Base-by-base conservation (phyloP, 1,284 basidiomycete genomes). In the Cerioporus squamosus region DNA sequence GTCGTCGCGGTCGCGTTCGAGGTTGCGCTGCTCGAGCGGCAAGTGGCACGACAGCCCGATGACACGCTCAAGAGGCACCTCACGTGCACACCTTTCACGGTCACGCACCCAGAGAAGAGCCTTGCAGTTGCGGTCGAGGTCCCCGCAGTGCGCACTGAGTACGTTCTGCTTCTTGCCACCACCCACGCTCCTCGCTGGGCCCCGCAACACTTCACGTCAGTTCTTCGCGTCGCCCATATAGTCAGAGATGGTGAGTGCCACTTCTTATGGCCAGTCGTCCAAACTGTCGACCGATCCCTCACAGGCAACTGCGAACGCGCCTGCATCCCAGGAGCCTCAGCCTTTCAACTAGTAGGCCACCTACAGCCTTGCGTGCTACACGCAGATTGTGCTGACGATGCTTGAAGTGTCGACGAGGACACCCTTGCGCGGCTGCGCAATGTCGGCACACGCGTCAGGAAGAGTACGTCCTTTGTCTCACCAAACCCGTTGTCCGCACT, bases 11-110 rank as follows among this genome's bases (percentile, higher is more conserved):
- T 29, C 26, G 26, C 26, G 26, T 29, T 29, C 6, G 9, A 29
- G 5, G 26, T 9, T 29, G 26, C 26, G 26, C n/a, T n/a, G n/a
- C n/a, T n/a, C n/a, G n/a, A n/a, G n/a, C n/a, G n/a, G n/a, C n/a
- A n/a, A n/a, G n/a, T n/a, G n/a, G n/a, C n/a, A n/a, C n/a, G n/a
- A n/a, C n/a, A n/a, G n/a, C 46, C 17, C 31, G 20, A 48, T 48
- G 46, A 38, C 46, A 48, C 46, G 47, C 47, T n/a, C n/a, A n/a
- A n/a, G 22, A 15, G 22, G 33, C 47, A 22, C 24, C 39, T 57
- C 62, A 61, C 59, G 62, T 63, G 62, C 47, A 8, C n/a, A n/a
- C n/a, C n/a, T n/a, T 64, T 61, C 59, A 52, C 62, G 62, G 62
- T 64, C 62, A 64, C 62, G 62, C 62, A n/a, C n/a, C n/a, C n/a